phyloP scores from a whole-genome alignment of 2,329 filamentous ascomycete genomes.

The Fusarium multiceps region DNA sequence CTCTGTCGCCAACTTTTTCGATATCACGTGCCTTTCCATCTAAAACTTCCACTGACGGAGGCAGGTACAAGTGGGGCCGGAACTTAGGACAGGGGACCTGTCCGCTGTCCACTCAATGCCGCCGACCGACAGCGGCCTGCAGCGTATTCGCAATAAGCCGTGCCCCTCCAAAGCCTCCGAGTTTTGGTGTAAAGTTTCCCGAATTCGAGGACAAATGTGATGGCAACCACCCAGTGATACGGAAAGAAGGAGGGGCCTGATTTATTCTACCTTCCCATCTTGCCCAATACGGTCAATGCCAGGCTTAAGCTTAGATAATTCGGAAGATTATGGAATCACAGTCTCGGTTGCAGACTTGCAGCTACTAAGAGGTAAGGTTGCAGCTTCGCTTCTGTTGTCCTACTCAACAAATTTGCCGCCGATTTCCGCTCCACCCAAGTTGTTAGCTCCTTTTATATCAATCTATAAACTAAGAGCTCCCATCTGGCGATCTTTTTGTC shows the following conservation, averaged over 20 bases:
- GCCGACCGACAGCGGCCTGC: conserved; percentile 40
- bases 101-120: background rate
- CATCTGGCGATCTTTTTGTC: conserved; percentile 14
- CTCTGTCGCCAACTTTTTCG: conserved; percentile 46
- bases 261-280: background rate
- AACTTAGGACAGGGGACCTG: conserved; percentile 18
- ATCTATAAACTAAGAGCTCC: conserved; percentile 27
- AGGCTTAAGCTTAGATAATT: conserved; percentile 16
- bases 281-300: conserved; percentile 11
- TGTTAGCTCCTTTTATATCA: conserved; percentile 6
- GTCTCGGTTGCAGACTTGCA: conserved; percentile 21
- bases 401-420: conserved; percentile 41
- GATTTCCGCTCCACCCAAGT: conserved; percentile 28
- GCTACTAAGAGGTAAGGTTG: background rate
- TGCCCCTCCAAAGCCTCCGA: conserved; percentile 42
- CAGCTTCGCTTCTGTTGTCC: conserved; percentile 6
- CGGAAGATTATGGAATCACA: conserved; percentile 13
- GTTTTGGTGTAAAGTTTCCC: conserved; percentile 23
- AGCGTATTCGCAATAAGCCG: conserved; percentile 39
- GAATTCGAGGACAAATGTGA: conserved; percentile 27
- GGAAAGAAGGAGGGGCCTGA: conserved; percentile 22
- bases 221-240: conserved; percentile 4
- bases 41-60: conserved; percentile 2
- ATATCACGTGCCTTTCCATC: conserved; percentile 44
- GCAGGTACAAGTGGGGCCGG: conserved; percentile 41